These are phyloP conservation scores for Austropuccinia psidii DNA, from an alignment of 1,284 basidiomycete genomes.

Conservation along the genomic window DNA sequence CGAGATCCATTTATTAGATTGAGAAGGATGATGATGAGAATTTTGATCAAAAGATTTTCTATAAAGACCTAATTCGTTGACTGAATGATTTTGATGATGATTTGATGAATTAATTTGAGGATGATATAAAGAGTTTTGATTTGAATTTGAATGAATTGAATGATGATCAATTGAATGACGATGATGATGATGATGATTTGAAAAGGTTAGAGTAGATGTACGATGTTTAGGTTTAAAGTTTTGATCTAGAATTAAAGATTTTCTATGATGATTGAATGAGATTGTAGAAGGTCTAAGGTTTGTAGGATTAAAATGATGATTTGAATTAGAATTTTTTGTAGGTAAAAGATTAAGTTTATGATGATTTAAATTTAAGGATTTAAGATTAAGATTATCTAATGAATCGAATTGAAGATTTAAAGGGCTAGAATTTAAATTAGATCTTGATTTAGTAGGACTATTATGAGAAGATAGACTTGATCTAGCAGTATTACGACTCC, in stretches of 20 bases:
- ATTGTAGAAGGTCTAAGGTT: constrained; percentile 32
- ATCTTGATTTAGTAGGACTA: constrained; percentile 29
- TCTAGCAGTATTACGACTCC: background rate
- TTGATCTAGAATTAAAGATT: background rate
- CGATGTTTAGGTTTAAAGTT: background rate
- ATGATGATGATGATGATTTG: no score
- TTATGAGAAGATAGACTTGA: constrained; percentile 18
- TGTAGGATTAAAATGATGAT: no score
- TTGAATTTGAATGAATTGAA: background rate
- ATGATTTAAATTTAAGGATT: background rate
- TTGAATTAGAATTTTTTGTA: no score
- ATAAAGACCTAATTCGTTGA: constrained; percentile 29
- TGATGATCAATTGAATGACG: no score
- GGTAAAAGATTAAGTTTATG: background rate
- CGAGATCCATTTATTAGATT: background rate
- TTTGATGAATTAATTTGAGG: background rate
- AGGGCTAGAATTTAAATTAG: background rate
- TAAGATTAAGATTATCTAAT: no score
- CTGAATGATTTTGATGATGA: background rate
- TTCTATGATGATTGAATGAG: constrained; percentile 16
- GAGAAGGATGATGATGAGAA: no score
- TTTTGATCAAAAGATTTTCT: background rate
- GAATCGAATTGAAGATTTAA: background rate
- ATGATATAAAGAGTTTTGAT: background rate
- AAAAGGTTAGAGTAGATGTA: background rate